These are phyloP conservation scores for Citrus sp. DNA, from an alignment of 345 rosid genomes.

Conservation along the genomic window DNA sequence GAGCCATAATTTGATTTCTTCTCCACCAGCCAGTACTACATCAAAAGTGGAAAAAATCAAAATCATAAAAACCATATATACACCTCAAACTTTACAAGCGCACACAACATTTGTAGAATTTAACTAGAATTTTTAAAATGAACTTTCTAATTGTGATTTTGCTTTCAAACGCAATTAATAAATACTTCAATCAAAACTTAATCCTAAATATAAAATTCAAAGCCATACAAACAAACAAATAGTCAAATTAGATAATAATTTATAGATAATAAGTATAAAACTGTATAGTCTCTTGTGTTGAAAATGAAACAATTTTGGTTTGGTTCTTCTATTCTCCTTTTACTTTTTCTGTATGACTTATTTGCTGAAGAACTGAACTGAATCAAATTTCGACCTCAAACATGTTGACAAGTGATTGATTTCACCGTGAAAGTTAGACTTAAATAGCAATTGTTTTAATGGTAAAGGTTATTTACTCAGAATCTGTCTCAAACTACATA, in stretches of 20 bases:
- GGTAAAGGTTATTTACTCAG: too few species aligned
- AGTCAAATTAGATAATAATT: constrained; percentile 5
- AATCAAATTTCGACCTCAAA: too few species aligned
- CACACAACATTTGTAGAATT: background rate
- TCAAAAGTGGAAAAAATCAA: background rate
- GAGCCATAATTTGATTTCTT: constrained; percentile 30
- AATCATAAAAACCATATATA: background rate
- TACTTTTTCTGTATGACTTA: too few species aligned
- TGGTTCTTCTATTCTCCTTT: too few species aligned
- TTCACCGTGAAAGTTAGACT: too few species aligned
- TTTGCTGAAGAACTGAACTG: too few species aligned
- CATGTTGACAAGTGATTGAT: too few species aligned
- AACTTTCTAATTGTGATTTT: too few species aligned
- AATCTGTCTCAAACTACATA: too few species aligned
- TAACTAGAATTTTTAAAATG: background rate
- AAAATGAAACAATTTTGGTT: too few species aligned
- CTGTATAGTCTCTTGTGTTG: too few species aligned
- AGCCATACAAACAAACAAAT: background rate
- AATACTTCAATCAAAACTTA: background rate
- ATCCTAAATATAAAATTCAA: background rate
- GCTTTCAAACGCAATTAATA: background rate
- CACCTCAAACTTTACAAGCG: background rate
- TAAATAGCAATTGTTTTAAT: too few species aligned
- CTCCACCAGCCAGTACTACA: constrained; percentile 73
- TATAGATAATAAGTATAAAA: background rate